These are phyloP conservation scores for Curvularia eragrostidis DNA, from an alignment of 2,329 filamentous ascomycete species.

Conservation along the genomic window DNA sequence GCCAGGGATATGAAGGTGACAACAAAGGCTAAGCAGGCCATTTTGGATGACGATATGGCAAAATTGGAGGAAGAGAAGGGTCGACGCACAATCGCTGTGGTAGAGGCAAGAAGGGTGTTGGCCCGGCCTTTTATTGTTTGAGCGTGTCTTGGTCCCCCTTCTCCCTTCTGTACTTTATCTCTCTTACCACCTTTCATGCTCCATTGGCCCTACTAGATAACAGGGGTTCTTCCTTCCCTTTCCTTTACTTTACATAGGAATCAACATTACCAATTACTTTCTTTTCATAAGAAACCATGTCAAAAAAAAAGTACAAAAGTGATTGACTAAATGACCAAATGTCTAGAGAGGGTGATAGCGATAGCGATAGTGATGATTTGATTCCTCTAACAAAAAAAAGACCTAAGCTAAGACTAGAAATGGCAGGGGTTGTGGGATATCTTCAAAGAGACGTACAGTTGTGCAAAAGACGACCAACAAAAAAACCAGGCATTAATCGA, in stretches of 20 bases:
- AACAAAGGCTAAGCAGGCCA: too few relatives aligned
- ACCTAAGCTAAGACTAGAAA: conserved; percentile 9
- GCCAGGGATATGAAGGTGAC: not conserved
- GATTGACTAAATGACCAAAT: not conserved
- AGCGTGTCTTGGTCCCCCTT: not conserved
- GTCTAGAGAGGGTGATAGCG: too few relatives aligned
- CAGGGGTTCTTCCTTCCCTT: not conserved
- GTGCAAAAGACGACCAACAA: conserved; percentile 5
- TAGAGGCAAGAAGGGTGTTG: conserved; percentile 2
- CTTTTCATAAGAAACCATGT: not conserved
- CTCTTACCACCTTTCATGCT: not conserved
- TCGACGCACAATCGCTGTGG: conserved; percentile 1
- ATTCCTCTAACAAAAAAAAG: conserved; percentile 5
- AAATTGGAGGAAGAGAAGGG: conserved; percentile 16
- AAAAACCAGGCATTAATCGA: not conserved
- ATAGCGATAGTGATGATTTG: not conserved
- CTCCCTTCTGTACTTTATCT: not conserved
- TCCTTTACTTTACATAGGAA: not conserved
- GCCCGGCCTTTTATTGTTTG: conserved; percentile 21
- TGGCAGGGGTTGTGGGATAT: conserved; percentile 10
- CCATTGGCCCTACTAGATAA: not conserved
- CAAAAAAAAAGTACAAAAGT: not conserved
- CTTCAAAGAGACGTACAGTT: conserved; percentile 15
- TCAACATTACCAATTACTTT: not conserved
- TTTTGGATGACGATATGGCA: conserved; percentile 1